Conservation (phyloP, 768 basidiomycete species). For the Pleurotus cornucopiae region DNA sequence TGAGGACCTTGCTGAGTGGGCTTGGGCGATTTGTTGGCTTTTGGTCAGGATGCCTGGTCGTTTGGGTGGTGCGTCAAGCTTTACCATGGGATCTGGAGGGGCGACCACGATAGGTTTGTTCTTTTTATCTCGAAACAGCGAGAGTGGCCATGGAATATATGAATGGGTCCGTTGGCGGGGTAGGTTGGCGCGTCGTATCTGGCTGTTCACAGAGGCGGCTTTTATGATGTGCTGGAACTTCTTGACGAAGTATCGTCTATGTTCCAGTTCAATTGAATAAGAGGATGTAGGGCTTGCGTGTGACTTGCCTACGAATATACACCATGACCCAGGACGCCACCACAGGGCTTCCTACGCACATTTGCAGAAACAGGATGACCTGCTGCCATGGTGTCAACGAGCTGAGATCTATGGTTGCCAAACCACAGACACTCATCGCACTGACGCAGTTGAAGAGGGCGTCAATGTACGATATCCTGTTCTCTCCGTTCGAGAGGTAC, state of each 20-base stretch:
- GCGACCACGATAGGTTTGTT: not conserved
- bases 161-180: not conserved
- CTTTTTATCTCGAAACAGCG: not conserved
- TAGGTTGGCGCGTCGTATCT: constrained; percentile 4
- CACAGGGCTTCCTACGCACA: constrained; percentile 77
- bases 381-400: constrained; percentile 69
- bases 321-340: constrained; percentile 83
- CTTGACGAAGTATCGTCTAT: constrained; percentile 65
- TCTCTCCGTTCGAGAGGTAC: constrained; percentile 75
- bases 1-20: not conserved
- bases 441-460: constrained; percentile 74
- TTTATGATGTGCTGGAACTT: constrained; percentile 59
- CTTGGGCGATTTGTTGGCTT: not conserved
- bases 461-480: constrained; percentile 71
- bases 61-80: constrained; percentile 4
- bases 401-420: constrained; percentile 67
- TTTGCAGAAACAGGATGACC: constrained; percentile 66
- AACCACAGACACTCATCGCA: constrained; percentile 74
- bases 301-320: constrained; percentile 59
- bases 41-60: constrained; percentile 3
- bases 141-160: not conserved
- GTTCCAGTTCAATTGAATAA: not conserved
- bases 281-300: no score
- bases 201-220: constrained; percentile 2
- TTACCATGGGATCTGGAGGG: not conserved